phyloP scores from a whole-genome alignment of 139 green algal species.

The Chlorella sorokiniana region DNA sequence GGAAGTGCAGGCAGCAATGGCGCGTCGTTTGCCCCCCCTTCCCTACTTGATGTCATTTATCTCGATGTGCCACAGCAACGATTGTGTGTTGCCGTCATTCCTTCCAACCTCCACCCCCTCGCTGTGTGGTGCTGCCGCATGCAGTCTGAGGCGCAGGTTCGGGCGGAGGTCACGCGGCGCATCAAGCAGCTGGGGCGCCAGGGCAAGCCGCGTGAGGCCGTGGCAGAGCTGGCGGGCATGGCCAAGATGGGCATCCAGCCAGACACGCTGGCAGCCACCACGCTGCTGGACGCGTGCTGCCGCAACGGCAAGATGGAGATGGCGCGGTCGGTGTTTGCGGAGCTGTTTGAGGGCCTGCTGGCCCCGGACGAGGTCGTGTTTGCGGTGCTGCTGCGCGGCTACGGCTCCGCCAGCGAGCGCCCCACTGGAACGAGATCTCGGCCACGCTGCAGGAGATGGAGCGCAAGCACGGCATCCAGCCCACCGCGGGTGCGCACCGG shows the following conservation, averaged over 20 bases:
- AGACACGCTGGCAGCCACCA: constrained; percentile 78
- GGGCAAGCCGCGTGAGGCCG: constrained; percentile 55
- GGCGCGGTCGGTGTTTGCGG: constrained; percentile 39
- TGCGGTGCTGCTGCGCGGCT: constrained; percentile 78
- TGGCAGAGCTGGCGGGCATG: constrained; percentile 72
- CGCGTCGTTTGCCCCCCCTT: background rate
- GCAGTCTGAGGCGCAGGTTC: constrained; percentile 26
- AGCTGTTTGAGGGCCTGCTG: constrained; percentile 53
- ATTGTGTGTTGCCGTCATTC: background rate
- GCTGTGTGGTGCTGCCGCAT: background rate
- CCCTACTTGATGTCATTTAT: too few relatives aligned
- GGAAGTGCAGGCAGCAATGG: background rate
- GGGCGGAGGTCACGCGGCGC: constrained; percentile 50
- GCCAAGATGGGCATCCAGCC: constrained; percentile 70
- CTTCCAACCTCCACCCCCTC: background rate
- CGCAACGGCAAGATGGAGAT: constrained; percentile 75
- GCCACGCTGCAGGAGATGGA: constrained; percentile 70
- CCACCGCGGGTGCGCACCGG: constrained; percentile 32
- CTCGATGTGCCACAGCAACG: too few relatives aligned
- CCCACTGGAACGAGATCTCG: constrained; percentile 75
- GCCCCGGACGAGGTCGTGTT: constrained; percentile 83
- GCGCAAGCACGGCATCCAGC: constrained; percentile 58
- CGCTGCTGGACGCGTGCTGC: constrained; percentile 77
- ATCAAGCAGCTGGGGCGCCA: constrained; percentile 62
- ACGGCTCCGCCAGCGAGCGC: constrained; percentile 59